Percentiles rank a stretch among this genome's conserved stretches.
Evolutionary conservation across 768 basidiomycete genomes (phyloP).

Genomic region (Sarcodon aspratus): DNA sequence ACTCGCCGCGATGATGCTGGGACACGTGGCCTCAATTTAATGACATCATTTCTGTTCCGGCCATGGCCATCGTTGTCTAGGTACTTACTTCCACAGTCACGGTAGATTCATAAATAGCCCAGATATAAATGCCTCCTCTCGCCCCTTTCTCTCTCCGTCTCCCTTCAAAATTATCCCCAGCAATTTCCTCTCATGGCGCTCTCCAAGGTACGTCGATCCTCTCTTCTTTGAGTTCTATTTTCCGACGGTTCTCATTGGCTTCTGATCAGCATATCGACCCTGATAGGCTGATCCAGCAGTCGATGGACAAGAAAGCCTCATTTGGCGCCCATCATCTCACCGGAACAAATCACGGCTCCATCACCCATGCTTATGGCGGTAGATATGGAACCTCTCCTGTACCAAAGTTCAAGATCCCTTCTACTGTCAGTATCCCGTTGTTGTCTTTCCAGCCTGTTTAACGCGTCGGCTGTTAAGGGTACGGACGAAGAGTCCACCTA

Average conservation of each 20-base stretch:
- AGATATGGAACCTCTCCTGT: conserved; percentile 58
- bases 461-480: conserved; percentile 26
- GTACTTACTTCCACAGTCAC: background rate
- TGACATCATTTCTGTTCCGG: background rate
- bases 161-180: conserved; percentile 16
- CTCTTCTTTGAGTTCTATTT: background rate
- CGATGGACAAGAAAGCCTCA: conserved; percentile 28
- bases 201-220: conserved; percentile 34
- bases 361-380: conserved; percentile 41
- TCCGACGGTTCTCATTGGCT: conserved; percentile 1
- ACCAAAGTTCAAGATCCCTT: conserved; percentile 58
- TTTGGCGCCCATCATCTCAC: conserved; percentile 8
- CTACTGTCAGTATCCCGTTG: conserved; percentile 24
- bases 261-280: conserved; percentile 50
- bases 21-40: too few relatives aligned
- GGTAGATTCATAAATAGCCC: background rate
- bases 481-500: conserved; percentile 38
- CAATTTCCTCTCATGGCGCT: too few relatives aligned
- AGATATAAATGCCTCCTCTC: conserved; percentile 1
- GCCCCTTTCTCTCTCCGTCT: conserved; percentile 20
- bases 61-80: background rate
- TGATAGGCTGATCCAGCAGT: conserved; percentile 47
- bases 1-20: too few relatives aligned
- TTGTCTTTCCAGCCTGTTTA: background rate
- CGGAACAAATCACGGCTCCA: conserved; percentile 17